Evolutionary conservation across 257 asterid species (phyloP).

Genomic region (Fraxinus americana): DNA sequence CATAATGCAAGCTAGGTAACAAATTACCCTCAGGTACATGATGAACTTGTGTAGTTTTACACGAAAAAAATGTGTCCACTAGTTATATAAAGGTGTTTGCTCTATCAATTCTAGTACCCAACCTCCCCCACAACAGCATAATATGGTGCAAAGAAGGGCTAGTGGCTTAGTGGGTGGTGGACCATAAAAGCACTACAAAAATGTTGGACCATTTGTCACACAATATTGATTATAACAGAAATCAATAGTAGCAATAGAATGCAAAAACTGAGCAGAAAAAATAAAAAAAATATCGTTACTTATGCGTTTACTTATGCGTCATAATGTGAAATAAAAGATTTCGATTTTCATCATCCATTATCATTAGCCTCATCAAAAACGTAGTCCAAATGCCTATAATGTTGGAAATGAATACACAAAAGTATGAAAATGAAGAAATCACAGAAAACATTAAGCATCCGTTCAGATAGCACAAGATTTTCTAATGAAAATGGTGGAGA

Average conservation of each 20-base stretch:
- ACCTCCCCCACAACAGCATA: slow-evolving; percentile 18
- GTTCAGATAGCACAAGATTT: slow-evolving; percentile 12
- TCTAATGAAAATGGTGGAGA: slow-evolving; percentile 34
- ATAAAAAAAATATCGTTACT: slow-evolving; percentile 14
- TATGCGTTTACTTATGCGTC: slow-evolving; percentile 30
- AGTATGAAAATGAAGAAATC: slow-evolving; percentile 23
- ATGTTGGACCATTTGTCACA: slow-evolving; percentile 34
- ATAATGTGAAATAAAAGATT: background rate
- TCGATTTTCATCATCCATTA: slow-evolving; percentile 27
- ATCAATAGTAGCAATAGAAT: slow-evolving; percentile 19
- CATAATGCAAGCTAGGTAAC: background rate
- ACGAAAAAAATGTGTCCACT: background rate
- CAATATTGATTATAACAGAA: slow-evolving; percentile 25
- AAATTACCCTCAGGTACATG: background rate
- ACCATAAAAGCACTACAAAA: slow-evolving; percentile 42
- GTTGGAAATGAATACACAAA: slow-evolving; percentile 30
- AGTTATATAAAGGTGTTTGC: background rate
- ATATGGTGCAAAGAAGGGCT: slow-evolving; percentile 18
- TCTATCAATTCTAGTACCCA: slow-evolving; percentile 7
- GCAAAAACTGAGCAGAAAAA: background rate
- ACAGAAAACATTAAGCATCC: slow-evolving; percentile 25
- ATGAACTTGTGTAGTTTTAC: background rate
- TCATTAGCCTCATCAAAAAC: slow-evolving; percentile 23
- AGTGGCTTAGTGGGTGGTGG: slow-evolving; percentile 41
- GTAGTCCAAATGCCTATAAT: slow-evolving; percentile 35